Evolutionary conservation across 495 filamentous ascomycete species (phyloP).

Genomic region (Poronia punctata): DNA sequence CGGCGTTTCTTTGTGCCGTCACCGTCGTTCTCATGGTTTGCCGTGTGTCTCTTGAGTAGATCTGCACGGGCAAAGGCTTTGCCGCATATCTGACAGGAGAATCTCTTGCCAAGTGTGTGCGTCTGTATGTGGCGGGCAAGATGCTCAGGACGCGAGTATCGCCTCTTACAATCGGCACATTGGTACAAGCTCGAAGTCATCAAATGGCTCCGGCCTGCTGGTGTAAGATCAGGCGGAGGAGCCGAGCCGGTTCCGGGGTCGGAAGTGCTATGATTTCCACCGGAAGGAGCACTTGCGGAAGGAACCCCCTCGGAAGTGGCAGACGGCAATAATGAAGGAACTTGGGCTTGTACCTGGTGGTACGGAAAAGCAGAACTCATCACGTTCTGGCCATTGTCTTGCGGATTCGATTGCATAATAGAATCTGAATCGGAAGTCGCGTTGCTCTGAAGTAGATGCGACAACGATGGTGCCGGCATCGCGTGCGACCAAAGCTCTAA

Average conservation of each 20-base stretch:
- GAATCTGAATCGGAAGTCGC: background rate
- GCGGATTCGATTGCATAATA: background rate
- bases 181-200: slow-evolving; percentile 38
- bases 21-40: slow-evolving; percentile 42
- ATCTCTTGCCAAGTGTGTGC: slow-evolving; percentile 53
- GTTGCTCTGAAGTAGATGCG: slow-evolving; percentile 8
- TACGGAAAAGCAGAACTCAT: background rate
- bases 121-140: slow-evolving; percentile 51
- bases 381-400: background rate
- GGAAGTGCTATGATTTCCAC: background rate
- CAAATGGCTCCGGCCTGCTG: slow-evolving; percentile 15
- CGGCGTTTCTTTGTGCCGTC: slow-evolving; percentile 39
- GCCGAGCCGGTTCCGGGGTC: too few relatives aligned
- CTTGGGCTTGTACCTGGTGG: slow-evolving; percentile 1
- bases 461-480: slow-evolving; percentile 7
- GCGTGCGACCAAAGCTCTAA: background rate
- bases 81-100: slow-evolving; percentile 40
- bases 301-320: slow-evolving; percentile 16
- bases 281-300: background rate
- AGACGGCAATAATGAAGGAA: slow-evolving; percentile 10
- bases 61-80: slow-evolving; percentile 51
- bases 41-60: slow-evolving; percentile 46
- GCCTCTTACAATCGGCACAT: slow-evolving; percentile 47
- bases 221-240: slow-evolving; percentile 4
- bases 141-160: slow-evolving; percentile 51